phyloP scores from a whole-genome alignment of 2,329 filamentous ascomycete genomes.

The Ophiostoma quercus region DNA sequence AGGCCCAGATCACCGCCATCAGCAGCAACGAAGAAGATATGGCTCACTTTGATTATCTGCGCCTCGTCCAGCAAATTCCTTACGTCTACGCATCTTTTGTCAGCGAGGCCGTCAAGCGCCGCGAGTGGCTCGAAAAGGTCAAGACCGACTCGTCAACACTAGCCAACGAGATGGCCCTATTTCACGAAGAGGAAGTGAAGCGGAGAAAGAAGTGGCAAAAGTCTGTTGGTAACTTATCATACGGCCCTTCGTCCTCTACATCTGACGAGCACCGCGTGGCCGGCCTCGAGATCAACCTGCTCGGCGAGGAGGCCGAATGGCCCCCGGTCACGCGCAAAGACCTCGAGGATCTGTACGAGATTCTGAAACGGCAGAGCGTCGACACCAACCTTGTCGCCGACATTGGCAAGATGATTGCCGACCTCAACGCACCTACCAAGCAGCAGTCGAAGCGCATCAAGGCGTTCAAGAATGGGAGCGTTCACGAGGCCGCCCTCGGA shows the following conservation, averaged over 20 bases:
- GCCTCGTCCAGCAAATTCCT: conserved; percentile 75
- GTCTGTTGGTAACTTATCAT: conserved; percentile 64
- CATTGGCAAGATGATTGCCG: conserved; percentile 68
- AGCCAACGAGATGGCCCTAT: conserved; percentile 86
- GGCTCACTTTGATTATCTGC: conserved; percentile 74
- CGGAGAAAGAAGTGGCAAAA: conserved; percentile 87
- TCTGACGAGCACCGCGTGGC: conserved; percentile 63
- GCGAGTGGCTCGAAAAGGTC: conserved; percentile 89
- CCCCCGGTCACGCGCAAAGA: conserved; percentile 71
- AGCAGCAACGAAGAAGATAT: conserved; percentile 65
- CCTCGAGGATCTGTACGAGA: conserved; percentile 65
- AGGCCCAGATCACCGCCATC: conserved; percentile 64
- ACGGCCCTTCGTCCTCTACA: conserved; percentile 53
- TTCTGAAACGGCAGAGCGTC: conserved; percentile 59
- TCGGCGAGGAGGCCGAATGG: conserved; percentile 75
- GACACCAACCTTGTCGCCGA: conserved; percentile 65
- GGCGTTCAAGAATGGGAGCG: conserved; percentile 92
- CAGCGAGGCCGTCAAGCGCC: conserved; percentile 76
- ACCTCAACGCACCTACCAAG: conserved; percentile 74
- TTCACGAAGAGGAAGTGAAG: conserved; percentile 88
- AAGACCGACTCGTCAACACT: conserved; percentile 79
- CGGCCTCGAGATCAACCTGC: conserved; percentile 78
- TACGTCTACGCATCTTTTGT: conserved; percentile 86
- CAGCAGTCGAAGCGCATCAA: conserved; percentile 83
- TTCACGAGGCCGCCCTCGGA: conserved; percentile 86